Conservation (phyloP, 139 green algal genomes). For the Volvox africanus region DNA sequence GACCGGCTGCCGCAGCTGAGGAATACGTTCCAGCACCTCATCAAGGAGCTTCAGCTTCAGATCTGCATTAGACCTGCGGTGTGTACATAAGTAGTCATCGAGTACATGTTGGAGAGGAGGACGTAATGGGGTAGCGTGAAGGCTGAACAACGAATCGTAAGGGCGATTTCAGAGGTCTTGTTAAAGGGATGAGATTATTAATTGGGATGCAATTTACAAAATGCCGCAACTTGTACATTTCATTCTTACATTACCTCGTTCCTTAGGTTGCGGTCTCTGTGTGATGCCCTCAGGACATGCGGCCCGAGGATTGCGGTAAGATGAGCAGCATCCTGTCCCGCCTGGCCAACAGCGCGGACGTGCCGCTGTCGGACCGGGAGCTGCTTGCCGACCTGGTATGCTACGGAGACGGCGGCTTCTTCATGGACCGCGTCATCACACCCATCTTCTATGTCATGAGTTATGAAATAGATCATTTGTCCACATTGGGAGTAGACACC, state of each 20-base stretch:
- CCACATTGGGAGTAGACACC: conserved; percentile 30
- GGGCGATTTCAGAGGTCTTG: too few species aligned
- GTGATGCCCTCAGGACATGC: conserved; percentile 35
- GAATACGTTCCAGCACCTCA: conserved; percentile 38
- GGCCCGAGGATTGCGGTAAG: conserved; percentile 46
- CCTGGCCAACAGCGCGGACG: not conserved
- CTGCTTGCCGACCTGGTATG: conserved; percentile 71
- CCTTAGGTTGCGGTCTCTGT: too few species aligned
- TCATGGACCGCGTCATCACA: conserved; percentile 44
- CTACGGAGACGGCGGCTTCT: conserved; percentile 58
- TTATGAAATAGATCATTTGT: conserved; percentile 51
- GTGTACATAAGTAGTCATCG: not conserved
- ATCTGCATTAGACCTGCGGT: conserved; percentile 39
- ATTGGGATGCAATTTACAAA: too few species aligned
- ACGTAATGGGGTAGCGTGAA: not conserved
- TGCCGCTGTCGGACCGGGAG: conserved; percentile 16
- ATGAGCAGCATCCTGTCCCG: conserved; percentile 32
- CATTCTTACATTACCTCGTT: too few species aligned
- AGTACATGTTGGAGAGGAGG: too few species aligned
- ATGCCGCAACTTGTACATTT: too few species aligned
- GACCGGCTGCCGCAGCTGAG: conserved; percentile 37
- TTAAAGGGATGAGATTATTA: too few species aligned
- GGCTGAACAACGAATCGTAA: too few species aligned
- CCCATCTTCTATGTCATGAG: conserved; percentile 58
- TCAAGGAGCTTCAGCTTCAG: conserved; percentile 5